Evolutionary conservation across 2,329 filamentous ascomycete species (phyloP), one percentile per base, ranked within the genome.

Genomic region (Mycosphaerella sp.): DNA sequence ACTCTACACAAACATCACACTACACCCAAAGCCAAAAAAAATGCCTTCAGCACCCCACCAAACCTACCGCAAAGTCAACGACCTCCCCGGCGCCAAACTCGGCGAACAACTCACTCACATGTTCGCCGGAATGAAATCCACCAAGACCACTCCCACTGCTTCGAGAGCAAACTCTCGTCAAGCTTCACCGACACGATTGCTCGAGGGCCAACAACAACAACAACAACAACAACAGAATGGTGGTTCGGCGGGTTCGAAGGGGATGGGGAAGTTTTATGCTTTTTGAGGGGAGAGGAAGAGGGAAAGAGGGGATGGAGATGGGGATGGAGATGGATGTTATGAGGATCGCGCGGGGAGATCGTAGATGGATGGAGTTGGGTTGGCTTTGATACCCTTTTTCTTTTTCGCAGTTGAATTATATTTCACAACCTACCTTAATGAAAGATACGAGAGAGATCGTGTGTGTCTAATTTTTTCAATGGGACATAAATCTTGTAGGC

Each of bases 71-170:
- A 47, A 47, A 21, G 44, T 49, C 18, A 18, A 49, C 6, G 45
- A 49, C 39, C 45, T 49, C 18, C 45, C 45, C 0, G 45, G 45
- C 14, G 37, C 45, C 30, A 49, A 42, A 21, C 18, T 49, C 8
- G 45, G 45, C 18, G 45, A 49, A 21, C 45, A 49, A 16, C 17
- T 49, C 16, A 27, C 41, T 39, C 45, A 49, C 45, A 49, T 49
- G n/a, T 49, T 49, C 45, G 37, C 45, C 16, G 45, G 36, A 1
- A 41, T 41, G 35, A 48, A 48, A n/a, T 48, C 45, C 9, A 37
- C 27, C 7, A 14, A 27, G 16, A 21, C 36, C 27, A 48, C 45
- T 5, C 45, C 45, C 6, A 34, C 28, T 25, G 21, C 21, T 25
- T 25, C 21, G 21, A 25, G 21, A 25, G 21, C 4, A 25, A 5